These are phyloP conservation scores for Lactifluus piperatus DNA, from an alignment of 768 basidiomycete genomes.

Conservation along the genomic window DNA sequence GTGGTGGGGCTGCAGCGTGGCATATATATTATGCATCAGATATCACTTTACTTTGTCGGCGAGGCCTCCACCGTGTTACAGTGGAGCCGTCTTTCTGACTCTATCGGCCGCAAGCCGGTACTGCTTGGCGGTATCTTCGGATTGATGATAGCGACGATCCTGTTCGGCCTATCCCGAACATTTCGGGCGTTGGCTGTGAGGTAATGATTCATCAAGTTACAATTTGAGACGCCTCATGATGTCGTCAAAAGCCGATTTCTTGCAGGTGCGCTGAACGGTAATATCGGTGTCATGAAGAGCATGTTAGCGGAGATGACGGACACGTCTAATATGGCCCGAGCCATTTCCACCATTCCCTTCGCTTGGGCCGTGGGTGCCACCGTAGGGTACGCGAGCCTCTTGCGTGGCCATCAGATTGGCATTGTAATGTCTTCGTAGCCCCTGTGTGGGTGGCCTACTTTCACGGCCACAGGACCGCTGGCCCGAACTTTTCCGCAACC, in stretches of 20 bases:
- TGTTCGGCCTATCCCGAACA: constrained; percentile 31
- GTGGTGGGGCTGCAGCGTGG: neutral
- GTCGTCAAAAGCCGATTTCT: neutral
- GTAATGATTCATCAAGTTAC: constrained; percentile 10
- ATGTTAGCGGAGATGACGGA: constrained; percentile 59
- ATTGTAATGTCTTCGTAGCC: neutral
- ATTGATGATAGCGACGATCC: constrained; percentile 26
- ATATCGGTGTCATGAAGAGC: neutral
- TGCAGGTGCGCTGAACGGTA: constrained; percentile 4
- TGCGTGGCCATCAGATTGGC: neutral
- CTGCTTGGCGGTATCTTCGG: constrained; percentile 33
- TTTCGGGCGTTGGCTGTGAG: constrained; percentile 25
- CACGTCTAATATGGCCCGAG: constrained; percentile 42
- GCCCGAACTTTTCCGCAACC: constrained; percentile 11
- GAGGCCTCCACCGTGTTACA: constrained; percentile 38
- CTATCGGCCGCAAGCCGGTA: constrained; percentile 41
- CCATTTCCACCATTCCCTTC: constrained; percentile 29
- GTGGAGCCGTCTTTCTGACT: constrained; percentile 40
- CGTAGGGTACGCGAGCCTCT: neutral
- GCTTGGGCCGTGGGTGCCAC: constrained; percentile 16
- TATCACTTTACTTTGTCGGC: constrained; percentile 40
- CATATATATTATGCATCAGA: constrained; percentile 23
- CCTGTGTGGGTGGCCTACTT: constrained; percentile 20
- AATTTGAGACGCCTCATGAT: neutral
- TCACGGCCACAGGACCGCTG: constrained; percentile 22